Conservation (phyloP, 169 alveolate genomes). For the Cryptosporidium canis region DNA sequence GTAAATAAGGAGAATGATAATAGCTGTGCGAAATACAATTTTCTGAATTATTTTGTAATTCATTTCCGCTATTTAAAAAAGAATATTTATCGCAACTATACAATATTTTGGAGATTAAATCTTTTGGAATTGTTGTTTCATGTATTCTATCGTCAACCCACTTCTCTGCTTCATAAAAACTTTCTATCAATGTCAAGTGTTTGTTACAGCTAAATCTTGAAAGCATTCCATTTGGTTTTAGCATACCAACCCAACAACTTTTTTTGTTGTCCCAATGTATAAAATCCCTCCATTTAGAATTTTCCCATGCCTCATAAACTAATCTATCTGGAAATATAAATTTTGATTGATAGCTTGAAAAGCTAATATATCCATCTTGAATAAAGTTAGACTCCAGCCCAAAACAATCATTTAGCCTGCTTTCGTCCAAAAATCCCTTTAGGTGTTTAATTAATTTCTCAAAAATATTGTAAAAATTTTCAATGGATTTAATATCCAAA, state of each 20-base stretch:
- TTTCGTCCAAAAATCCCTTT: neutral
- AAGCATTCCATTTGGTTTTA: constrained; percentile 46
- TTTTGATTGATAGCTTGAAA: neutral
- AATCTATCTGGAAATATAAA: constrained; percentile 14
- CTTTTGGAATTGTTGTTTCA: constrained; percentile 36
- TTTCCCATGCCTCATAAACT: constrained; percentile 45
- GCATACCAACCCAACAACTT: constrained; percentile 46
- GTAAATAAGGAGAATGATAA: constrained; percentile 62
- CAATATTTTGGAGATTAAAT: neutral
- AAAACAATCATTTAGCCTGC: neutral
- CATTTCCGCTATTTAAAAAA: neutral
- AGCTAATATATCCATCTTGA: constrained; percentile 2
- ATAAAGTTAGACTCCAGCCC: neutral
- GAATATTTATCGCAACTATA: neutral
- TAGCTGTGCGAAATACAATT: neutral
- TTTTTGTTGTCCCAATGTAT: constrained; percentile 32
- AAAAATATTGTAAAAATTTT: constrained; percentile 25
- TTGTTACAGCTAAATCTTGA: neutral
- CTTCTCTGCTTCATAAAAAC: constrained; percentile 42
- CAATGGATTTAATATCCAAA: constrained; percentile 8
- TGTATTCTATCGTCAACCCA: constrained; percentile 50
- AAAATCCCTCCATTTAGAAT: constrained; percentile 61
- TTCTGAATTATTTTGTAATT: neutral
- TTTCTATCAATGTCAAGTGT: constrained; percentile 1
- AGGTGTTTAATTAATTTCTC: neutral